These are phyloP conservation scores for Sporothrix dimorphospora DNA, from an alignment of 2,329 filamentous ascomycete species.

Conservation along the genomic window DNA sequence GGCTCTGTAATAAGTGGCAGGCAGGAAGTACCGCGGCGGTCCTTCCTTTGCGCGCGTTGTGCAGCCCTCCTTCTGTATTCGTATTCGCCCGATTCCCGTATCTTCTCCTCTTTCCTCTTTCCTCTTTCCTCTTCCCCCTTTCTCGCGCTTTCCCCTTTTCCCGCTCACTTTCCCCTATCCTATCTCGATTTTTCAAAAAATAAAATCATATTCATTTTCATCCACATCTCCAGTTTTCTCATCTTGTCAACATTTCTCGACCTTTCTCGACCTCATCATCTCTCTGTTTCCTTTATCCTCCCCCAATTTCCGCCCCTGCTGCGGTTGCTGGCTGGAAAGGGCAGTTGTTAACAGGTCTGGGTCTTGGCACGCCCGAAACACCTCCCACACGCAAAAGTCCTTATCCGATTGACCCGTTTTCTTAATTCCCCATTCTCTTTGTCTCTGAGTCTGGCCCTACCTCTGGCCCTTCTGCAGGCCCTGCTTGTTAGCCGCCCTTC, in stretches of 20 bases:
- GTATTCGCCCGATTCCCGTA: constrained; percentile 14
- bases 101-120: background rate
- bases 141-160: background rate
- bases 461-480: constrained; percentile 18
- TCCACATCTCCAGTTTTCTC: background rate
- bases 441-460: too few relatives aligned
- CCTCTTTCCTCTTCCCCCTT: background rate
- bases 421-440: constrained; percentile 15
- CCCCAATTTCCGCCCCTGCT: background rate
- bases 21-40: background rate
- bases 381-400: constrained; percentile 1
- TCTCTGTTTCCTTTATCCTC: background rate
- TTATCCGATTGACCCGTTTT: constrained; percentile 9
- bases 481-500: background rate
- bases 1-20: background rate
- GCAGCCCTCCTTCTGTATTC: constrained; percentile 18
- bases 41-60: background rate
- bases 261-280: background rate
- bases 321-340: background rate
- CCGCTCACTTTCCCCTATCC: background rate
- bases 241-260: background rate
- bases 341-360: background rate
- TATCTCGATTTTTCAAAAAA: background rate
- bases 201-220: background rate
- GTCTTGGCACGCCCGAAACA: constrained; percentile 23